phyloP scores from a whole-genome alignment of 176 grass and related monocot genomes.

The Triticum urartu region DNA sequence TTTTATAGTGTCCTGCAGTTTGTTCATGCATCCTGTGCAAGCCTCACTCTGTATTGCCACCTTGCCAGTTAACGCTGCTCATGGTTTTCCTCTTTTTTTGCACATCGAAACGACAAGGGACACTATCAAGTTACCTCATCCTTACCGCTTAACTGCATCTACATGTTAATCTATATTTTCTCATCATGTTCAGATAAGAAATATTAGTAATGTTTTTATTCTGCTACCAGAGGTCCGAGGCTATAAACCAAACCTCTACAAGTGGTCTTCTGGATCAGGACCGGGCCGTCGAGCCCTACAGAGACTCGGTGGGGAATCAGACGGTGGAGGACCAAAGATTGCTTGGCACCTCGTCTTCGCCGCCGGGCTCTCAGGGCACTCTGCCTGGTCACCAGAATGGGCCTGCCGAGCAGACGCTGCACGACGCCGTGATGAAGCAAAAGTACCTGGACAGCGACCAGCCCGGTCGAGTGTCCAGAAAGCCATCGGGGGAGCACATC shows the following conservation, averaged over 20 bases:
- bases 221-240: slow-evolving; percentile 51
- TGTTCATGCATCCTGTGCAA: too few species aligned
- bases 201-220: background rate
- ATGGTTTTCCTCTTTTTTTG: too few species aligned
- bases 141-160: fast-evolving
- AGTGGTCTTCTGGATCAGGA: slow-evolving; percentile 21
- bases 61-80: too few species aligned
- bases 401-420: slow-evolving; percentile 22
- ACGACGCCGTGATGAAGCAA: slow-evolving; percentile 31
- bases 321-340: slow-evolving; percentile 24
- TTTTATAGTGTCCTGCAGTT: too few species aligned
- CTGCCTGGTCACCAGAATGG: slow-evolving; percentile 31
- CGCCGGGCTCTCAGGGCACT: background rate
- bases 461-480: slow-evolving; percentile 41
- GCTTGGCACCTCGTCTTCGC: background rate
- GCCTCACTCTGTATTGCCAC: too few species aligned
- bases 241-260: slow-evolving; percentile 23
- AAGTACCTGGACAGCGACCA: slow-evolving; percentile 39
- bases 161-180: background rate
- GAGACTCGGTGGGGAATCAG: slow-evolving; percentile 2
- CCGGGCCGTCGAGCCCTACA: slow-evolving; percentile 11
- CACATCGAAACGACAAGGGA: too few species aligned
- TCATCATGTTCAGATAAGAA: background rate
- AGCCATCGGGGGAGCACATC: slow-evolving; percentile 33
- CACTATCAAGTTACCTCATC: too few species aligned